Percentiles rank a stretch among this genome's conserved stretches.
phyloP scores from a whole-genome alignment of 768 basidiomycete species.

The Suillus decipiens region DNA sequence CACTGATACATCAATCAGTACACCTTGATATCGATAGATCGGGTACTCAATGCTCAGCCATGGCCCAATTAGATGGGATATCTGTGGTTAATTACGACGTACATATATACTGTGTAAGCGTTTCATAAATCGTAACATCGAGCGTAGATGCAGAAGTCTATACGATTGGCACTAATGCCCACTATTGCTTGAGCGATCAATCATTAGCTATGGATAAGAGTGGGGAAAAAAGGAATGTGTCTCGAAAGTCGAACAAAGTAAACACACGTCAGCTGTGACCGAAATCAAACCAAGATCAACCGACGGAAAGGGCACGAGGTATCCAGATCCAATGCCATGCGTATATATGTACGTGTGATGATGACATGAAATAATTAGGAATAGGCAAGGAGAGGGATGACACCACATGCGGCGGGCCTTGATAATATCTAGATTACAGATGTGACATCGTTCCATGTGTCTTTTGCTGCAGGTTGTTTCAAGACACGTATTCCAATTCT shows the following conservation, averaged over 20 bases:
- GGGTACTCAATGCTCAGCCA: background rate
- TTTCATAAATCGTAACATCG: background rate
- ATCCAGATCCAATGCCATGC: conserved; percentile 14
- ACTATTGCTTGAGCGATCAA: conserved; percentile 2
- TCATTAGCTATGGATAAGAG: conserved; percentile 9
- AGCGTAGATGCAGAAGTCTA: background rate
- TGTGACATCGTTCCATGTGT: conserved; percentile 10
- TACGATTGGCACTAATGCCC: background rate
- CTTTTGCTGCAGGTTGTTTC: background rate
- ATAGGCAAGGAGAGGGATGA: conserved; percentile 15
- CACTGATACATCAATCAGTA: background rate
- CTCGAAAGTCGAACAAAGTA: conserved; percentile 1
- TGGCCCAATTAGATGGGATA: background rate
- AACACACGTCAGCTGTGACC: conserved; percentile 8
- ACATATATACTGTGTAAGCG: background rate
- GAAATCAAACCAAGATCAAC: conserved; percentile 8
- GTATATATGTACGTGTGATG: conserved; percentile 14
- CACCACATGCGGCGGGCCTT: conserved; percentile 17
- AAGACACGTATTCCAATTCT: background rate
- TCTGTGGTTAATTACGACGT: background rate
- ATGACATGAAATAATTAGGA: conserved; percentile 8
- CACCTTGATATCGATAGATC: background rate
- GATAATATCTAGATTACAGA: conserved; percentile 16
- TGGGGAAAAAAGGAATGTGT: conserved; percentile 11
- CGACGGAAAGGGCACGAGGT: conserved; percentile 9